These are phyloP conservation scores for Zea mays DNA, from an alignment of 176 grass and related monocot genomes.

Conservation along the genomic window Zm-B73-REFERENCE-NAM-5.0 NC_050099.1:174658501-174659000, in stretches of 20 bases:
- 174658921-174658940: not conserved
- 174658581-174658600: constrained; percentile 21
- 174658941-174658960: not conserved
- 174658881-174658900: accelerated
- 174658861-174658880: too few relatives aligned
- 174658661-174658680: constrained; percentile 9
- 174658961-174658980: not conserved
- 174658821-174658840: too few relatives aligned
- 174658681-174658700: constrained; percentile 18
- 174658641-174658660: not conserved
- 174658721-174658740: constrained; percentile 26
- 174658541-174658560: not conserved
- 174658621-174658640: constrained; percentile 9
- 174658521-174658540: not conserved
- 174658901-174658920: not conserved
- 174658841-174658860: too few relatives aligned
- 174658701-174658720: constrained; percentile 14
- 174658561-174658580: constrained; percentile 2
- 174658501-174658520: not conserved
- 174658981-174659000: not conserved
- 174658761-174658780: constrained; percentile 20
- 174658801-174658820: too few relatives aligned
- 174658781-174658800: too few relatives aligned
- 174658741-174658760: too few relatives aligned
- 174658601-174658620: not conserved